Percentiles rank a stretch among this genome's conserved stretches.
phyloP scores from a whole-genome alignment of 495 filamentous ascomycete species.

The Penicillium ochrochloron region DNA sequence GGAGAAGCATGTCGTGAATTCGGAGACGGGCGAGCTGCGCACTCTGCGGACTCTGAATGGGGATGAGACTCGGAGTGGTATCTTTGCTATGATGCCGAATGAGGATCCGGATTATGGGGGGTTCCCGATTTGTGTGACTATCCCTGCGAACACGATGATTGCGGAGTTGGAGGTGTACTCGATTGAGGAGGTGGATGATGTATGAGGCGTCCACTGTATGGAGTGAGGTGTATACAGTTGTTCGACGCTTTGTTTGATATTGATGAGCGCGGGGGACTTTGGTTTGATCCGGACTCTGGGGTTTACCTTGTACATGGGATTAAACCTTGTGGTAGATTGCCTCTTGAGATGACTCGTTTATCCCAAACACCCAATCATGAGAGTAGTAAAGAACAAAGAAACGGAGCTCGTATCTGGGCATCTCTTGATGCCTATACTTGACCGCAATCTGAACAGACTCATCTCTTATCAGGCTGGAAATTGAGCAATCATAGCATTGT shows the following conservation, averaged over 20 bases:
- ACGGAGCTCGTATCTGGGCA: too few relatives aligned
- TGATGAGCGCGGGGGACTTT: not conserved
- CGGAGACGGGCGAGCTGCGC: slow-evolving; percentile 41
- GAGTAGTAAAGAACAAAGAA: too few relatives aligned
- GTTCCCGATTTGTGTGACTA: slow-evolving; percentile 53
- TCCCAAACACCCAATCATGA: too few relatives aligned
- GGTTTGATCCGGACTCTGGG: too few relatives aligned
- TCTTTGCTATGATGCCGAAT: slow-evolving; percentile 52
- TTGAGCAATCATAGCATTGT: too few relatives aligned
- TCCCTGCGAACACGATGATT: slow-evolving; percentile 53
- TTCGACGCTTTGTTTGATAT: not conserved
- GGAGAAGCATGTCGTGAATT: slow-evolving; percentile 43
- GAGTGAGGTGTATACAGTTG: not conserved
- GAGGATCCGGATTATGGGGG: slow-evolving; percentile 57
- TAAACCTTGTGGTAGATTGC: too few relatives aligned
- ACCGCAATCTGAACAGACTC: too few relatives aligned
- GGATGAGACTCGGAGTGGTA: slow-evolving; percentile 55
- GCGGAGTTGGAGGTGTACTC: slow-evolving; percentile 51
- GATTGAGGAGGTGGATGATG: slow-evolving; percentile 33
- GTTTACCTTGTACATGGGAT: too few relatives aligned
- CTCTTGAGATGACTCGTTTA: too few relatives aligned
- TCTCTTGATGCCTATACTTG: too few relatives aligned
- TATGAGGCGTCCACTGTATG: not conserved
- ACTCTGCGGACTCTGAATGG: slow-evolving; percentile 49
- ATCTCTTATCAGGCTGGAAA: too few relatives aligned